Percentiles rank a stretch among this genome's conserved stretches.
Evolutionary conservation across 2,329 filamentous ascomycete genomes (phyloP).

Genomic region (Colletotrichum sp.): DNA sequence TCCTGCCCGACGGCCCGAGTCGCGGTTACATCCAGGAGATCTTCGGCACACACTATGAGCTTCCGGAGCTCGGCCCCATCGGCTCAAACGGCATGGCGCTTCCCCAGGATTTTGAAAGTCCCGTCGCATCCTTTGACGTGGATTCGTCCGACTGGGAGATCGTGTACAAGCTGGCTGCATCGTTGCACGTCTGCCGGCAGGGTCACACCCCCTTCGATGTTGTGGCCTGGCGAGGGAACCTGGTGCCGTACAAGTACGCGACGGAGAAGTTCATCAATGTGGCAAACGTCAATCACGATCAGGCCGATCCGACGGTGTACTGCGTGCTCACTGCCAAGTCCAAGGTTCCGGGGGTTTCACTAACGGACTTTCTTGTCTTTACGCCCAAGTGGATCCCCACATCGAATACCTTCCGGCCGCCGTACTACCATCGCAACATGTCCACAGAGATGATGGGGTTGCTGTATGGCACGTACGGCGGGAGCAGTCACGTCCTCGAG

Average conservation of each 20-base stretch:
- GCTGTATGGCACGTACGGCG: constrained; percentile 40
- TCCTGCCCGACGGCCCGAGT: constrained; percentile 55
- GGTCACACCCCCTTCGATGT: not conserved
- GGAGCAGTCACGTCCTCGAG: constrained; percentile 30
- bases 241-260: constrained; percentile 54
- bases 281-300: constrained; percentile 60
- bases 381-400: constrained; percentile 66
- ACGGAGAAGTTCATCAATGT: constrained; percentile 62
- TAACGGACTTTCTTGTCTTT: constrained; percentile 68
- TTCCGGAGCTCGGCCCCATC: constrained; percentile 69
- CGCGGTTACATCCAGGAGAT: constrained; percentile 68
- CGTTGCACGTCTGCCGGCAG: constrained; percentile 67
- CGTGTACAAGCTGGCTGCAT: constrained; percentile 50
- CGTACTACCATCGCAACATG: constrained; percentile 68
- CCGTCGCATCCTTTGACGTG: constrained; percentile 41
- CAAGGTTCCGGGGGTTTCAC: constrained; percentile 53
- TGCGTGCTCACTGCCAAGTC: constrained; percentile 65
- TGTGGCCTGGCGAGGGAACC: constrained; percentile 51
- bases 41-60: constrained; percentile 63
- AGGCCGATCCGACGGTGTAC: constrained; percentile 67
- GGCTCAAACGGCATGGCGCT: constrained; percentile 52
- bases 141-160: not conserved
- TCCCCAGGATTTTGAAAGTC: constrained; percentile 66
- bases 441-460: constrained; percentile 63
- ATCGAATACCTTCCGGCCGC: constrained; percentile 60